These are phyloP conservation scores for Russula sp. DNA, from an alignment of 768 basidiomycete species.

Conservation along the genomic window DNA sequence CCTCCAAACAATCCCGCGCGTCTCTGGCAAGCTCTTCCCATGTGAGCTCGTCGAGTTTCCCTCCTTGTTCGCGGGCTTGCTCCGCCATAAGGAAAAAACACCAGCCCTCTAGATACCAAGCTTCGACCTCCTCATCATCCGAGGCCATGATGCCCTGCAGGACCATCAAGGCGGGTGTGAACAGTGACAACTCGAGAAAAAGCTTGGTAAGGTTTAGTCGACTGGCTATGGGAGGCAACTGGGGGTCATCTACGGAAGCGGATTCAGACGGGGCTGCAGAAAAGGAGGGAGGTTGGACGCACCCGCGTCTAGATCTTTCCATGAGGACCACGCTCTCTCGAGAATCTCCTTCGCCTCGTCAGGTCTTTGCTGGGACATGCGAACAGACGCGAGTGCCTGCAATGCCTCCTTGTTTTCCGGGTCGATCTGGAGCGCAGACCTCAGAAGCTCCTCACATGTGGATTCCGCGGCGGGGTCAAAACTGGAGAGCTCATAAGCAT, in stretches of 20 bases:
- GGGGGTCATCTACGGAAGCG: conserved; percentile 47
- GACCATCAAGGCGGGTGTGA: conserved; percentile 64
- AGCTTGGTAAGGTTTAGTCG: conserved; percentile 72
- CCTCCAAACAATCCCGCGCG: conserved; percentile 73
- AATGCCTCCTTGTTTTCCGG: conserved; percentile 73
- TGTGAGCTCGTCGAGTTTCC: conserved; percentile 39
- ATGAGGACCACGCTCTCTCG: conserved; percentile 56
- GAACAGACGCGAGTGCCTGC: conserved; percentile 74
- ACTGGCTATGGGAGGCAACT: conserved; percentile 62
- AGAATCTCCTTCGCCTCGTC: conserved; percentile 73
- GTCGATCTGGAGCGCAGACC: conserved; percentile 64
- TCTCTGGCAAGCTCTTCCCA: conserved; percentile 79
- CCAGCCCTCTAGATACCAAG: conserved; percentile 95
- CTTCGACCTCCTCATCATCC: conserved; percentile 84
- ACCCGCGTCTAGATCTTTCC: conserved; percentile 64
- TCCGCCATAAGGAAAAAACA: conserved; percentile 81
- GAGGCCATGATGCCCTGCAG: conserved; percentile 71
- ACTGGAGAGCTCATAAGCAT: conserved; percentile 33
- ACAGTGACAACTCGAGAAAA: conserved; percentile 69
- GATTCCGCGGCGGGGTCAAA: conserved; percentile 76
- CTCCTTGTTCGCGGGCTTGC: conserved; percentile 52
- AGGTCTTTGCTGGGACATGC: conserved; percentile 78
- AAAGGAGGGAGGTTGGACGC: conserved; percentile 11
- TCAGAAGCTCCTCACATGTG: conserved; percentile 72
- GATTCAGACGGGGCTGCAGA: not conserved